Evolutionary conservation across 768 basidiomycete genomes (phyloP).

Genomic region (Hygrocybe punicea): DNA sequence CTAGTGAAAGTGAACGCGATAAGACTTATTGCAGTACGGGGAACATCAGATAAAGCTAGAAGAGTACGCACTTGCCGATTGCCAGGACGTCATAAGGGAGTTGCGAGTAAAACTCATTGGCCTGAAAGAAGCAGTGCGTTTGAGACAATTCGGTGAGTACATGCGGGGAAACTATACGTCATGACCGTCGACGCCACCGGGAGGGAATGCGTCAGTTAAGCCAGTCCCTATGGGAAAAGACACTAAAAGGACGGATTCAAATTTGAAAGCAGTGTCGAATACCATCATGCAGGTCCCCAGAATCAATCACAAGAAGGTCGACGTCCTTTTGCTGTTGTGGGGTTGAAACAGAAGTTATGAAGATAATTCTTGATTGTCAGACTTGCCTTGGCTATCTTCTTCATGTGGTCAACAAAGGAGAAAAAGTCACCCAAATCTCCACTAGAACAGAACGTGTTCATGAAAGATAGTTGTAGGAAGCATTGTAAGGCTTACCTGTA

Average conservation of each 20-base stretch:
- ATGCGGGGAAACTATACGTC: conserved; percentile 44
- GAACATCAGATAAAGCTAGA: background rate
- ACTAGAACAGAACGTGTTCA: conserved; percentile 17
- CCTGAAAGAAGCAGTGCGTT: conserved; percentile 32
- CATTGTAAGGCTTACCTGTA: conserved; percentile 46
- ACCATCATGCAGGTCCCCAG: conserved; percentile 77
- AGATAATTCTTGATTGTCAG: background rate
- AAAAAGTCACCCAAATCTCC: conserved; percentile 72
- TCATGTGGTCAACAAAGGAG: conserved; percentile 84
- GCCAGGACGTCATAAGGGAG: conserved; percentile 80
- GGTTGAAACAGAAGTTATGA: background rate
- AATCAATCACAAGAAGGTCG: conserved; percentile 79
- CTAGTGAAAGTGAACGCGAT: conserved; percentile 29
- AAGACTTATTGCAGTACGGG: background rate
- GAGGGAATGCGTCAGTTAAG: conserved; percentile 68
- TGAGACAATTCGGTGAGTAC: conserved; percentile 3
- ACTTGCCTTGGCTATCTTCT: conserved; percentile 58
- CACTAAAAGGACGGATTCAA: background rate
- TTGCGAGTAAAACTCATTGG: conserved; percentile 69
- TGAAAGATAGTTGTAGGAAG: background rate
- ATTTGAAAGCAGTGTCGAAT: background rate
- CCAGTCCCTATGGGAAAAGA: conserved; percentile 55
- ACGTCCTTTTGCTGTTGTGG: conserved; percentile 56
- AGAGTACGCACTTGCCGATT: conserved; percentile 69
- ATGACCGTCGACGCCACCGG: conserved; percentile 68